These are phyloP conservation scores for Puya raimondii DNA, from an alignment of 176 grass and related monocot species.

Conservation along the genomic window DNA sequence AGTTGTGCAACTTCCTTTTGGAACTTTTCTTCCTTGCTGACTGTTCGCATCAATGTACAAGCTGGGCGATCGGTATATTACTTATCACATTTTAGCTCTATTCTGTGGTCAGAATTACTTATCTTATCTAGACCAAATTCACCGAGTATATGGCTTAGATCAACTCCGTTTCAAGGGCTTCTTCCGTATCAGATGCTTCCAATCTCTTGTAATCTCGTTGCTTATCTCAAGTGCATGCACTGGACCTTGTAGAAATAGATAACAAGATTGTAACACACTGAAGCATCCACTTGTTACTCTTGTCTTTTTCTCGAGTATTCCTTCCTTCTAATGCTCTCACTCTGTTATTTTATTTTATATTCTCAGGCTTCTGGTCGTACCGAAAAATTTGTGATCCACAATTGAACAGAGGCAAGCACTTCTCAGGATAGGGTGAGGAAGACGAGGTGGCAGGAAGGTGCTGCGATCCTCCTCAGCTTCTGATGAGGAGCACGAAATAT, in stretches of 20 bases:
- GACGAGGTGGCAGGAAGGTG: not conserved
- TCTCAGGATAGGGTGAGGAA: not conserved
- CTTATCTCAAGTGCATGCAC: not conserved
- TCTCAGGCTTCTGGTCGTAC: constrained; percentile 29
- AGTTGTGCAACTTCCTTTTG: not conserved
- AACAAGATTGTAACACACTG: not conserved
- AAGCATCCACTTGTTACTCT: not conserved
- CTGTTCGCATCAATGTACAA: not conserved
- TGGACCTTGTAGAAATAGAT: not conserved
- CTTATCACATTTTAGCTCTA: not conserved
- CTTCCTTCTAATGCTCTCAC: constrained; percentile 3
- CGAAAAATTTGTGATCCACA: constrained; percentile 26
- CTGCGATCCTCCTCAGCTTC: not conserved
- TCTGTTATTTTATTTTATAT: not conserved
- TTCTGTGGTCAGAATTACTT: not conserved
- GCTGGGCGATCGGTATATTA: not conserved
- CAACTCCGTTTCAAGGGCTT: not conserved
- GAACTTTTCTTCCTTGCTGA: not conserved
- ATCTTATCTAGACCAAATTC: not conserved
- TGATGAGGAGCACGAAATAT: not conserved
- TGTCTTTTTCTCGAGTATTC: not conserved
- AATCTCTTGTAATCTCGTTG: not conserved
- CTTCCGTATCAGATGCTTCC: not conserved
- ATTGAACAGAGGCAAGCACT: constrained; percentile 14
- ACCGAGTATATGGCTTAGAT: not conserved